Conservation (phyloP, 306 rosid species). For the Malus domestica region ASM211411v1 NC_041804.1:9370501-9371000, state of each 20-base stretch:
- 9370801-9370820: not conserved
- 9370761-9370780: slow-evolving; percentile 60
- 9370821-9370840: slow-evolving; percentile 15
- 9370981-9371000: slow-evolving; percentile 23
- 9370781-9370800: slow-evolving; percentile 65
- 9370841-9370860: not conserved
- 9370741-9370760: not conserved
- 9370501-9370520: slow-evolving; percentile 32
- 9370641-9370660: not conserved
- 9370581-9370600: slow-evolving; percentile 65
- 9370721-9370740: not conserved
- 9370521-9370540: slow-evolving; percentile 30
- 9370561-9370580: slow-evolving; percentile 63
- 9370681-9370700: not conserved
- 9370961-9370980: slow-evolving; percentile 40
- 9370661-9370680: not conserved
- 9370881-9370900: slow-evolving; percentile 7
- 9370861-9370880: slow-evolving; percentile 36
- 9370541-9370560: slow-evolving; percentile 62
- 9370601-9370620: slow-evolving; percentile 65
- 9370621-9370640: not conserved
- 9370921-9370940: slow-evolving; percentile 59
- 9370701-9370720: not conserved
- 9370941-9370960: slow-evolving; percentile 42
- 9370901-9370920: slow-evolving; percentile 43